Percentiles rank a stretch among this genome's conserved stretches.
Conservation (phyloP, 176 grass and related monocot genomes). For the Carex cristatella region DNA sequence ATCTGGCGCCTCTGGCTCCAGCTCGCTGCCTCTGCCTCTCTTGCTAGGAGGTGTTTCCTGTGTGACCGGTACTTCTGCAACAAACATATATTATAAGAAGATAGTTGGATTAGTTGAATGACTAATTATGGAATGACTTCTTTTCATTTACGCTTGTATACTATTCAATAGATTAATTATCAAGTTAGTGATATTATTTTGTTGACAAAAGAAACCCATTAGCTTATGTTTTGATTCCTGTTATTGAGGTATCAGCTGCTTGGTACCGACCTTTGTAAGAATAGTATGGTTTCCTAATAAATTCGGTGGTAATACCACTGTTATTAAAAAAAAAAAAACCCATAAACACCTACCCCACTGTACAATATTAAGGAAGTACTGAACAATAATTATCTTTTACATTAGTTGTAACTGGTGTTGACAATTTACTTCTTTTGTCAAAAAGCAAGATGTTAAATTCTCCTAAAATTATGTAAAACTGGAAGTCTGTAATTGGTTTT, state of each 20-base stretch:
- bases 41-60: slow-evolving; percentile 70
- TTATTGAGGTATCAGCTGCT: no score
- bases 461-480: not conserved
- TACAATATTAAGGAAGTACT: not conserved
- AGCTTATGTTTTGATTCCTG: not conserved
- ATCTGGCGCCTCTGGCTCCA: slow-evolving; percentile 68
- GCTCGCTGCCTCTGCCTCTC: slow-evolving; percentile 68
- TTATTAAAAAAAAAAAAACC: no score
- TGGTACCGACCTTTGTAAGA: no score
- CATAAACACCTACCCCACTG: not conserved
- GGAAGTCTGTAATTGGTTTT: not conserved
- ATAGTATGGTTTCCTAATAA: no score
- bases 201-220: not conserved
- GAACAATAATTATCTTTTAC: not conserved
- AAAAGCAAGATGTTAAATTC: not conserved
- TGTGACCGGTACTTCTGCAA: slow-evolving; percentile 92
- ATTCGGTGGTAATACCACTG: no score
- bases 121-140: not conserved
- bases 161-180: not conserved
- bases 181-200: not conserved
- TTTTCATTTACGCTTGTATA: not conserved
- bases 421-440: not conserved
- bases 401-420: not conserved
- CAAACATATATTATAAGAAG: not conserved
- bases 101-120: not conserved